Conservation (phyloP, 2,329 filamentous ascomycete genomes). For the Neofusicoccum parvum region DNA sequence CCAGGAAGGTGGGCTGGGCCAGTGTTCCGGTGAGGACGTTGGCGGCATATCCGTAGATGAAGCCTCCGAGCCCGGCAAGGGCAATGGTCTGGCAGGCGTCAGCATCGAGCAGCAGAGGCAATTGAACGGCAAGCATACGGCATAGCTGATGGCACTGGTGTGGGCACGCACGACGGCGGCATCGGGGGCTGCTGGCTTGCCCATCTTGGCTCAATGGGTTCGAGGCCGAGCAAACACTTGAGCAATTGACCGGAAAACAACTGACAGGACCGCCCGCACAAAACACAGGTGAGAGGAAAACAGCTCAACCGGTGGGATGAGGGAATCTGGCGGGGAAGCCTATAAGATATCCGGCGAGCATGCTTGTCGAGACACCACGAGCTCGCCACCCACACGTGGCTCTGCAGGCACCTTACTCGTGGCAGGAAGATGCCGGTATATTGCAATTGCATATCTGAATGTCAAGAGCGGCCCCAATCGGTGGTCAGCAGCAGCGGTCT, state of each 20-base stretch:
- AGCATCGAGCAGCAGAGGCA: background rate
- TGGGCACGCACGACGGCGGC: background rate
- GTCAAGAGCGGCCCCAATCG: background rate
- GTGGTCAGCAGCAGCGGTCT: background rate
- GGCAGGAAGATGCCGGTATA: background rate
- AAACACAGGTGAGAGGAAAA: background rate
- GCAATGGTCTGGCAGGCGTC: background rate
- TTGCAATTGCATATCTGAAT: background rate
- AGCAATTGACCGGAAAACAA: background rate
- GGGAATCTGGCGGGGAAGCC: background rate
- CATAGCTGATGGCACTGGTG: background rate
- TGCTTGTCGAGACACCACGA: background rate
- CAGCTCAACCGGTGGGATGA: background rate
- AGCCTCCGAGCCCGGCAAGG: constrained; percentile 30
- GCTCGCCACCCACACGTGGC: constrained; percentile 3
- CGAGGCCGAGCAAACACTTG: background rate
- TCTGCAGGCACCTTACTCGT: constrained; percentile 1
- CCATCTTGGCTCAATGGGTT: background rate
- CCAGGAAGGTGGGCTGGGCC: constrained; percentile 32
- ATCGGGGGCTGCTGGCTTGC: background rate
- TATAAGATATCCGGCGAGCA: background rate
- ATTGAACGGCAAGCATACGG: background rate
- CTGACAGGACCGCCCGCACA: background rate
- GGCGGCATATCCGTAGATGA: constrained; percentile 34
- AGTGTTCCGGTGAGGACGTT: constrained; percentile 34